Evolutionary conservation across 768 basidiomycete genomes (phyloP).

Genomic region (Pulveroboletus ravenelii): DNA sequence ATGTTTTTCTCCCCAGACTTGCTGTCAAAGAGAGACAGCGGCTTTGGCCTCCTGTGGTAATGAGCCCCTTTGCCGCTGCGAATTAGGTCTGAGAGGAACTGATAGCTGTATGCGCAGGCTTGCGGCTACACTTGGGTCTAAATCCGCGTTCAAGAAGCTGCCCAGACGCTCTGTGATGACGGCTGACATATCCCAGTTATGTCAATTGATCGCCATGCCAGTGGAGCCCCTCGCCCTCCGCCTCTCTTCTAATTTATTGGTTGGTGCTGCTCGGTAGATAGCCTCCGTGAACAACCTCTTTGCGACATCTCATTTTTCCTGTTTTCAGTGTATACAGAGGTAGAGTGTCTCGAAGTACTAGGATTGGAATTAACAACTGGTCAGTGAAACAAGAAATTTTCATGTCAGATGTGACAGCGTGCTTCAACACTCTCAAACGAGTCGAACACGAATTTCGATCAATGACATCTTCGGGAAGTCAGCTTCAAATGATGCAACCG

Average conservation of each 20-base stretch:
- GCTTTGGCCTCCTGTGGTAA: conserved; percentile 86
- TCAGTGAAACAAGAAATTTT: conserved; percentile 84
- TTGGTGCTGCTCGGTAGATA: conserved; percentile 80
- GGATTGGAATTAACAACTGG: not conserved
- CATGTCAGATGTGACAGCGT: conserved; percentile 71
- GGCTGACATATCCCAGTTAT: conserved; percentile 78
- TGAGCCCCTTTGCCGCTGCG: not conserved
- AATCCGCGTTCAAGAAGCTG: conserved; percentile 80
- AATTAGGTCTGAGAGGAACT: not conserved
- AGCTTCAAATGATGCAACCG: conserved; percentile 69
- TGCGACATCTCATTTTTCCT: not conserved
- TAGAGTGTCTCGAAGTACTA: conserved; percentile 8
- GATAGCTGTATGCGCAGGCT: conserved; percentile 51
- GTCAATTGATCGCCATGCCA: conserved; percentile 77
- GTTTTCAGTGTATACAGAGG: conserved; percentile 46
- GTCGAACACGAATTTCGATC: conserved; percentile 63
- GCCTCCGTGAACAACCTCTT: not conserved
- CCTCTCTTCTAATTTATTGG: conserved; percentile 83
- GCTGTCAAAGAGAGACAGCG: conserved; percentile 75
- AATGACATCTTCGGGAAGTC: conserved; percentile 39
- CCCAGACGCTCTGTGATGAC: conserved; percentile 79
- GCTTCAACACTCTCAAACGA: conserved; percentile 74
- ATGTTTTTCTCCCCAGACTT: conserved; percentile 91
- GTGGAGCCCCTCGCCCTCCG: conserved; percentile 81
- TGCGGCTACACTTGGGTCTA: conserved; percentile 84